These are phyloP conservation scores for Plasmodium gonderi DNA, from an alignment of 169 alveolate genomes.

Conservation along the genomic window DNA sequence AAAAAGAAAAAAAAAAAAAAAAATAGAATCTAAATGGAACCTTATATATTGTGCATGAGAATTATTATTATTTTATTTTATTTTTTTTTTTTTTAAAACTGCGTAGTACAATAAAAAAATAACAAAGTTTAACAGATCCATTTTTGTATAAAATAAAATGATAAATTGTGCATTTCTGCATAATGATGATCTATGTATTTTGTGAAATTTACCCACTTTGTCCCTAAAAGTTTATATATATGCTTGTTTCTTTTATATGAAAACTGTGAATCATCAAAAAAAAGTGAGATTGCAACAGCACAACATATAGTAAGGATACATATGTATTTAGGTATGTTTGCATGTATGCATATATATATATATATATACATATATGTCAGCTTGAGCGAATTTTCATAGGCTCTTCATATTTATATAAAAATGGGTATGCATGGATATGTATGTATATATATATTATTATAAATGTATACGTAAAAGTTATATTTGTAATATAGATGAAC, in stretches of 20 bases:
- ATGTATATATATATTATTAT: too few relatives aligned
- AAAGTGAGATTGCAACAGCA: neutral
- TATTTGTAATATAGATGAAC: too few relatives aligned
- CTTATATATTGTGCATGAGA: neutral
- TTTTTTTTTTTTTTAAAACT: slow-evolving; percentile 16
- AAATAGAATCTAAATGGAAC: neutral
- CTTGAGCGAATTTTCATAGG: too few relatives aligned
- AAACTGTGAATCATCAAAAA: neutral
- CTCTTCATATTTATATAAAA: too few relatives aligned
- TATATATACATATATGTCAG: neutral
- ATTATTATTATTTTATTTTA: too few relatives aligned
- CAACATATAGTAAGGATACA: neutral
- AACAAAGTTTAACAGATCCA: neutral
- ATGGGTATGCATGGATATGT: too few relatives aligned
- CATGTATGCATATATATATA: neutral
- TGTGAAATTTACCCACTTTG: neutral
- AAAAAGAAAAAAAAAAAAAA: slow-evolving; percentile 10
- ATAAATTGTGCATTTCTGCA: neutral
- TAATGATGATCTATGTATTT: neutral
- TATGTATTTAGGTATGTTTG: neutral
- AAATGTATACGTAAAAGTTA: too few relatives aligned
- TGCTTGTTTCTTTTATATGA: neutral
- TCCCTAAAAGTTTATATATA: neutral
- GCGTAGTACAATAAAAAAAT: neutral
- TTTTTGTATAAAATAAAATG: neutral